phyloP scores from a whole-genome alignment of 2,329 filamentous ascomycete genomes.

The Fusarium torulosum region DNA sequence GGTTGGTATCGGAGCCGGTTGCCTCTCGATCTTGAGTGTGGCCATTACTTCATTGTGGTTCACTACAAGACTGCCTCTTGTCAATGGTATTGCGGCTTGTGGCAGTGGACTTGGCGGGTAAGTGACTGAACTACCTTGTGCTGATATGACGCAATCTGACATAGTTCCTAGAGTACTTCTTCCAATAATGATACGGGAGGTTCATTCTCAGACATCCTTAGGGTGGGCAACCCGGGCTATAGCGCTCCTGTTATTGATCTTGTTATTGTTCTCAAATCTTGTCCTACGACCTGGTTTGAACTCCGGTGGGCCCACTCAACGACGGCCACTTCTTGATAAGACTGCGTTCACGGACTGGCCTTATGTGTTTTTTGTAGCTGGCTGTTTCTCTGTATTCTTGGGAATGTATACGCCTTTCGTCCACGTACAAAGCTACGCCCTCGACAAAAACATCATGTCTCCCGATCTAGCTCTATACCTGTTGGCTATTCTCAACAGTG shows the following conservation, averaged over 20 bases:
- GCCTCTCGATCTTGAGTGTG: conserved; percentile 83
- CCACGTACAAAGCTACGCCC: conserved; percentile 79
- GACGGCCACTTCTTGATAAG: conserved; percentile 30
- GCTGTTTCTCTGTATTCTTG: conserved; percentile 65
- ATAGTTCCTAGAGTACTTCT: conserved; percentile 22
- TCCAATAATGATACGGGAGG: conserved; percentile 39
- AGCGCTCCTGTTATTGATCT: conserved; percentile 24
- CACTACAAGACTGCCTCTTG: conserved; percentile 74
- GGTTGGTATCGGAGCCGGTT: conserved; percentile 75
- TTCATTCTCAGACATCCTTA: conserved; percentile 2
- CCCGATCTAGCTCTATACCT: conserved; percentile 76
- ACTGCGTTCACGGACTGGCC: conserved; percentile 39
- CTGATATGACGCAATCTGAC: rapidly evolving
- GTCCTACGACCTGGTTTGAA: conserved; percentile 14
- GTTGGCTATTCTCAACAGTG: conserved; percentile 83
- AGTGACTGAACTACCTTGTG: rapidly evolving
- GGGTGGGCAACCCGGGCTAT: conserved; percentile 31
- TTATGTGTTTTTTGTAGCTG: conserved; percentile 21
- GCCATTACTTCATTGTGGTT: conserved; percentile 84
- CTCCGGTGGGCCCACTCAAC: neutral
- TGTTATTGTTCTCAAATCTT: conserved; percentile 23
- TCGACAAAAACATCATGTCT: conserved; percentile 68
- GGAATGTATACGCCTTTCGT: conserved; percentile 73
- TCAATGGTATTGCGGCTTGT: conserved; percentile 81
- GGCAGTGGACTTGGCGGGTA: conserved; percentile 75